Base-by-base conservation (phyloP, 805 yeast genomes). In the Naumovozyma dairenensis region DNA sequence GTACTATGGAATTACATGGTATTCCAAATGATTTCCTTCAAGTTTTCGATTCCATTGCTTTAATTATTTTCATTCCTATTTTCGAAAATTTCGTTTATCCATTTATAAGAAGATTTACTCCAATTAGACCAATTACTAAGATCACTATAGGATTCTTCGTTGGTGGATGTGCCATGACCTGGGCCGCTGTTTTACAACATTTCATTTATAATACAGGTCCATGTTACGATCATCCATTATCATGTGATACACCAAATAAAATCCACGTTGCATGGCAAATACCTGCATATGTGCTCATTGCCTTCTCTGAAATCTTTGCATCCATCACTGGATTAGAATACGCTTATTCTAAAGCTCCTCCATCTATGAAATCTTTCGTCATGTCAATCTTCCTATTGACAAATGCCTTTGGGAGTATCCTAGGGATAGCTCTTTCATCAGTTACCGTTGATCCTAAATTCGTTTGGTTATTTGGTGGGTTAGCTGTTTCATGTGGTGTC, bases 311-410 rank as follows among this genome's bases (percentile, higher is more conserved):
- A 59, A 80, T 81, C 44, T 71, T 82, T 46, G 86, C 87, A 21
- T 77, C 82, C 34, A 72, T 80, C 47, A 80, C 92, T 16, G 92
- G 89, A 47, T 70, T 79, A 46, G 92, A 82, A 62, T 80, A 79
- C 52, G 93, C 93, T 14, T 82, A 79, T 62, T 75, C 86, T 18
- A 78, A 81, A 62, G 89, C 92, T 5, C 92, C 92, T 27, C 68
- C 67, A 6, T 60, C 69, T 26, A 61, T 63, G 66, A 65, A 60
- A 40, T 58, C 65, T 14, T 54, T 64, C 27, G 59, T 61, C 30
- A 63, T 64, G 68, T 67, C 78, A 12, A 43, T 65, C 33, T 80
- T 77, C 65, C 65, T 82, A 49, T 60, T 81, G 37, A 79, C 81
- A 27, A 76, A 67, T 44, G 92, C 93, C n/a, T 48, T 78, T 33